Evolutionary conservation across 2,329 filamentous ascomycete genomes (phyloP).

Genomic region (Colletotrichum shisoi): DNA sequence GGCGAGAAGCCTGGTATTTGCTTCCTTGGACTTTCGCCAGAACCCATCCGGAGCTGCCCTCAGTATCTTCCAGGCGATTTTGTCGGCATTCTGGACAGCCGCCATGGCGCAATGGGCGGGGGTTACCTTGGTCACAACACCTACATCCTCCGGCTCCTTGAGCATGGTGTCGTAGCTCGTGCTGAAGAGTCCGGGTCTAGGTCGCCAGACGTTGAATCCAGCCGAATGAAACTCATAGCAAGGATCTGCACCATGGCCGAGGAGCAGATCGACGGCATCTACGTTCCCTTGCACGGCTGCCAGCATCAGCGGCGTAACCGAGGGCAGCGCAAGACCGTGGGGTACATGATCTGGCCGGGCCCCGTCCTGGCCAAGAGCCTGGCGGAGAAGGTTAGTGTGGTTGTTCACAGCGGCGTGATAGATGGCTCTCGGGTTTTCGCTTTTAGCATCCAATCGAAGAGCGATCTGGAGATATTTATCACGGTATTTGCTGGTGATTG

Average conservation of each 20-base stretch:
- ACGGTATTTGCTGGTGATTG: slow-evolving; percentile 6
- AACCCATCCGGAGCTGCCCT: too few species aligned
- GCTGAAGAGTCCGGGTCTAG: neutral
- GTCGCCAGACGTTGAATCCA: neutral
- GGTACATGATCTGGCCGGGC: slow-evolving; percentile 12
- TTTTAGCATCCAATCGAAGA: slow-evolving; percentile 14
- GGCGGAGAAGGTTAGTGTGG: neutral
- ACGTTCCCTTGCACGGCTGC: slow-evolving; percentile 9
- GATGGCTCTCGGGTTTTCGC: slow-evolving; percentile 18
- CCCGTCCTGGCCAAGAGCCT: neutral
- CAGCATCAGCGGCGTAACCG: slow-evolving; percentile 9
- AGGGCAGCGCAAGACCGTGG: neutral
- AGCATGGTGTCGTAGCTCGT: neutral
- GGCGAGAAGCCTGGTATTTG: neutral
- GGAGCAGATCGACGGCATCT: slow-evolving; percentile 3
- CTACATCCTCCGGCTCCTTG: neutral
- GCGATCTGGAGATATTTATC: neutral
- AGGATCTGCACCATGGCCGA: neutral
- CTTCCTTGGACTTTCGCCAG: neutral
- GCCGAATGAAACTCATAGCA: neutral
- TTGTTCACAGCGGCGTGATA: slow-evolving; percentile 15
- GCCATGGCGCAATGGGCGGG: slow-evolving; percentile 16
- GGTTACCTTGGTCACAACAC: neutral
- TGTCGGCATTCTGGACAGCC: neutral
- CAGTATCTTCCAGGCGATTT: neutral